phyloP scores from a whole-genome alignment of 208 protist genomes.

The Angomonas ambiguus region DNA sequence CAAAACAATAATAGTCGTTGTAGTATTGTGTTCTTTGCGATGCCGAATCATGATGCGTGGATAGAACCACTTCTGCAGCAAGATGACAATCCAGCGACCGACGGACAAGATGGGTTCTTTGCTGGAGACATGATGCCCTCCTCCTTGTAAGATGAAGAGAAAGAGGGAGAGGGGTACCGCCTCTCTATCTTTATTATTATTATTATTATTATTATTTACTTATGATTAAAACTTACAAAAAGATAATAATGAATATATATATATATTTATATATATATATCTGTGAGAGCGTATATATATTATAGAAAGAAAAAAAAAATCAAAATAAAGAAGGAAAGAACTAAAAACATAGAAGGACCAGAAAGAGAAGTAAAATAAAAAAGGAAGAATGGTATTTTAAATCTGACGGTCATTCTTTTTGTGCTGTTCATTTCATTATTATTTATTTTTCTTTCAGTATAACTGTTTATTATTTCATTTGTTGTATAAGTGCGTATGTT shows the following conservation, averaged over 20 bases:
- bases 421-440: conserved; percentile 1
- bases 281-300: too few species aligned
- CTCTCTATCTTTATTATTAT: neutral
- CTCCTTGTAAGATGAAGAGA: conserved; percentile 16
- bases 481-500: conserved; percentile 15
- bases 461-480: conserved; percentile 10
- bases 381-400: too few species aligned
- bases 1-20: conserved; percentile 56
- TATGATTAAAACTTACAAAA: too few species aligned
- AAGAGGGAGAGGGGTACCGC: too few species aligned
- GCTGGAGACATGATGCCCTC: conserved; percentile 81
- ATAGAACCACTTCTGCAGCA: conserved; percentile 86
- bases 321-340: conserved; percentile 11
- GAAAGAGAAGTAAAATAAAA: too few species aligned
- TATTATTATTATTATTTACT: conserved; percentile 14
- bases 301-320: neutral
- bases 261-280: neutral
- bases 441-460: conserved; percentile 14
- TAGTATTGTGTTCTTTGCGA: conserved; percentile 82
- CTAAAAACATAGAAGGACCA: neutral
- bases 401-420: neutral
- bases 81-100: conserved; percentile 73
- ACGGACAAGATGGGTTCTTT: conserved; percentile 66
- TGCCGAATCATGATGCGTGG: conserved; percentile 77
- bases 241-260: neutral